phyloP scores from a whole-genome alignment of 140 eudicot genomes.

The Bidens hawaiensis region DNA sequence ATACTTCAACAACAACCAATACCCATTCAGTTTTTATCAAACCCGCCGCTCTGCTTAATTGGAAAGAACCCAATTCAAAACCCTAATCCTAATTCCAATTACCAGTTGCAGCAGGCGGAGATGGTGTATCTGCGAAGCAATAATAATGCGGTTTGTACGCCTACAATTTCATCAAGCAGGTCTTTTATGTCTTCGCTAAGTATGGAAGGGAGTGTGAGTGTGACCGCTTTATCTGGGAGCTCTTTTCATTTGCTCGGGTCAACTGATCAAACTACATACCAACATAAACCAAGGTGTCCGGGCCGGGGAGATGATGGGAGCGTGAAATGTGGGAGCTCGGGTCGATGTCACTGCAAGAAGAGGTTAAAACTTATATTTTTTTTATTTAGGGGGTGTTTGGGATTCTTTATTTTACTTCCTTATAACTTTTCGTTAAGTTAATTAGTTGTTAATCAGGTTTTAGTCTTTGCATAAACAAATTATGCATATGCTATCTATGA shows the following conservation, averaged over 20 bases:
- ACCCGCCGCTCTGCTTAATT: too few species aligned
- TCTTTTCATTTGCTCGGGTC: slow-evolving; percentile 56
- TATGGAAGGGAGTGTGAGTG: slow-evolving; percentile 91
- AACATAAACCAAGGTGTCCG: slow-evolving; percentile 65
- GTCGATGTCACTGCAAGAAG: slow-evolving; percentile 39
- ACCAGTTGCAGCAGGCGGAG: slow-evolving; percentile 70
- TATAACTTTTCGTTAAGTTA: too few species aligned
- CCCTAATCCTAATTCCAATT: slow-evolving; percentile 17
- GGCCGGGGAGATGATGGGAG: slow-evolving; percentile 79
- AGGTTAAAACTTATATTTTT: slow-evolving; percentile 43
- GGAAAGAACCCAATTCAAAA: slow-evolving; percentile 40
- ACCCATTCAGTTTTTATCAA: slow-evolving; percentile 34
- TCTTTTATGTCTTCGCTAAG: slow-evolving; percentile 89
- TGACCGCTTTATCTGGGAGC: slow-evolving; percentile 70
- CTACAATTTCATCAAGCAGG: slow-evolving; percentile 78
- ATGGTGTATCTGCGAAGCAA: slow-evolving; percentile 59
- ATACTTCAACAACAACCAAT: slow-evolving; percentile 41
- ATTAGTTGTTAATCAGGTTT: too few species aligned
- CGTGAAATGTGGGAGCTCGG: slow-evolving; percentile 64
- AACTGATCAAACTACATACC: slow-evolving; percentile 49
- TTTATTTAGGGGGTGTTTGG: too few species aligned
- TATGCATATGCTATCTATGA: too few species aligned
- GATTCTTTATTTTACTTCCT: too few species aligned
- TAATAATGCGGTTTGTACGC: slow-evolving; percentile 67
- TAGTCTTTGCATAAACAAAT: too few species aligned